A percentile compares a stretch with the other conserved stretches of the same genome.
These are phyloP conservation scores for Sporothrix protearum DNA, from an alignment of 2,329 filamentous ascomycete species.

Conservation along the genomic window DNA sequence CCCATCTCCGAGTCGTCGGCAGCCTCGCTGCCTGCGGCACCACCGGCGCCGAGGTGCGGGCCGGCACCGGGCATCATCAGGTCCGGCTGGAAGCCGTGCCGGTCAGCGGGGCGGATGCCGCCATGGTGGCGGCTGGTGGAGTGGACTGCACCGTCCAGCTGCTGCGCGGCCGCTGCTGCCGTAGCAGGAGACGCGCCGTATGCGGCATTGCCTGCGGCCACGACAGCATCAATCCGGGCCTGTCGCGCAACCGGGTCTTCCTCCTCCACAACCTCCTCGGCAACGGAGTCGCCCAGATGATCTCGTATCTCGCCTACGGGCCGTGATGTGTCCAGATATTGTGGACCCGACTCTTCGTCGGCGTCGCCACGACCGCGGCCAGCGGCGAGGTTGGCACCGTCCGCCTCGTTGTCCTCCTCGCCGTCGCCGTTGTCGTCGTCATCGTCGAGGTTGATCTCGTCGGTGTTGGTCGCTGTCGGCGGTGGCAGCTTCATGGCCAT, in stretches of 20 bases:
- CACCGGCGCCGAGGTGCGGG: not conserved
- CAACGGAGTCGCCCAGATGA: not conserved
- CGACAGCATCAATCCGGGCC: constrained; percentile 33
- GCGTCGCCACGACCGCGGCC: constrained; percentile 16
- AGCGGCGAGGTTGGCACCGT: not conserved
- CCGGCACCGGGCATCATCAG: not conserved
- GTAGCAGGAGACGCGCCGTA: constrained; percentile 15
- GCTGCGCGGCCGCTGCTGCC: not conserved
- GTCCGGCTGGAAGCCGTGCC: constrained; percentile 18
- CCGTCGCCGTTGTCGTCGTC: constrained; percentile 36
- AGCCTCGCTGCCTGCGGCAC: not conserved
- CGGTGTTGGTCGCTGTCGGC: constrained; percentile 35
- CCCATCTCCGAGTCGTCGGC: not conserved
- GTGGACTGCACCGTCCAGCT: constrained; percentile 27
- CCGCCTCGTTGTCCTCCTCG: not conserved
- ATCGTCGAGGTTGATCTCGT: constrained; percentile 46
- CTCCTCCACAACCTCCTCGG: constrained; percentile 23
- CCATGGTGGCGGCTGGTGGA: constrained; percentile 17
- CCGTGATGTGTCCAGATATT: constrained; percentile 36
- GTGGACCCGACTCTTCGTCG: constrained; percentile 31
- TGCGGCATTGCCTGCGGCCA: constrained; percentile 27
- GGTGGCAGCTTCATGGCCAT: constrained; percentile 5
- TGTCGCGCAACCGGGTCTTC: constrained; percentile 24
- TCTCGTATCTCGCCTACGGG: constrained; percentile 31
- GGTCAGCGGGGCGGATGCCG: not conserved